These are phyloP conservation scores for Hansfordia pulvinata DNA, from an alignment of 2,329 filamentous ascomycete species.

Conservation along the genomic window DNA sequence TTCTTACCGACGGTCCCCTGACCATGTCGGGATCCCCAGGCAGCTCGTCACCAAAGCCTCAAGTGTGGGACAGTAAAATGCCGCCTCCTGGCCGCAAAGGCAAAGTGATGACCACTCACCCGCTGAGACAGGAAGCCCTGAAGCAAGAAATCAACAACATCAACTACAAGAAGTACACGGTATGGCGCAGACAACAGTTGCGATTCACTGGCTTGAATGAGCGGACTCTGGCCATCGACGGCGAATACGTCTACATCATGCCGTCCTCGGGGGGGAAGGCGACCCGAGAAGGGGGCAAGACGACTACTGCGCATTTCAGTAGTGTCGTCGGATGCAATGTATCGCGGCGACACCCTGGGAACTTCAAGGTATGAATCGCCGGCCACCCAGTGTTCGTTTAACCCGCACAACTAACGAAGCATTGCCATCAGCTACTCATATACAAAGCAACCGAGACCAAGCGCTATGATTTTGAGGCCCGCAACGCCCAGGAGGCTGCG, in stretches of 20 bases:
- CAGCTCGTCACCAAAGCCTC: conserved; percentile 55
- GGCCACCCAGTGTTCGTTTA: too few species aligned
- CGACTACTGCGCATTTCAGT: conserved; percentile 70
- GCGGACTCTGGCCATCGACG: conserved; percentile 65
- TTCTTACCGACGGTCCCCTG: conserved; percentile 59
- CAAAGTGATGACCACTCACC: conserved; percentile 45
- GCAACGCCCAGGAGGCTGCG: conserved; percentile 55
- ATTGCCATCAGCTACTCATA: conserved; percentile 56
- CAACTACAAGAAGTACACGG: conserved; percentile 63
- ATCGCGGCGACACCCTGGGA: conserved; percentile 63
- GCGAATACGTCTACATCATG: conserved; percentile 79
- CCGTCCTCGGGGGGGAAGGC: conserved; percentile 55
- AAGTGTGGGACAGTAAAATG: conserved; percentile 30
- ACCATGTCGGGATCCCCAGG: conserved; percentile 57
- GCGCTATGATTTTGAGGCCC: conserved; percentile 76
- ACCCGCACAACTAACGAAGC: too few species aligned
- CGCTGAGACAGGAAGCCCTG: conserved; percentile 49
- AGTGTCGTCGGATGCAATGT: conserved; percentile 75
- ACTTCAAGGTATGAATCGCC: conserved; percentile 63
- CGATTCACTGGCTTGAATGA: conserved; percentile 65
- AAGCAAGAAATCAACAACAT: conserved; percentile 44
- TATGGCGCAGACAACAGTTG: conserved; percentile 74
- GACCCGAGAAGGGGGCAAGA: conserved; percentile 53
- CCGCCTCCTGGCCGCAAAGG: conserved; percentile 36
- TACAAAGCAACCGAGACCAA: conserved; percentile 67